Percentiles rank a stretch among this genome's conserved stretches.
Evolutionary conservation across 2,329 filamentous ascomycete species (phyloP).

Genomic region (Talaromyces atroroseus): DNA sequence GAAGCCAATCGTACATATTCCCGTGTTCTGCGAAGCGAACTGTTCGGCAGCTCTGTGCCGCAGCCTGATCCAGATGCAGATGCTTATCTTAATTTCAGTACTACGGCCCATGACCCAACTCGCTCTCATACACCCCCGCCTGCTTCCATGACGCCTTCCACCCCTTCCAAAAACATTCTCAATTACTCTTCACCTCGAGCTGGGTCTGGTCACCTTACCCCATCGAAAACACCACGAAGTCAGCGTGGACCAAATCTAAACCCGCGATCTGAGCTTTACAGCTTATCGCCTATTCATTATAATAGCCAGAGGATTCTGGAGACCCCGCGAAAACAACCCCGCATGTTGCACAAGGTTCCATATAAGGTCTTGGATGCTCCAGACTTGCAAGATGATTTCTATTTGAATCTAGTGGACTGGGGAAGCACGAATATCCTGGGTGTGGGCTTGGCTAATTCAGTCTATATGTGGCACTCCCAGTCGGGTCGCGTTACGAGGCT

Average conservation of each 20-base stretch:
- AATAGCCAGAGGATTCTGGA: constrained; percentile 91
- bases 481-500: constrained; percentile 88
- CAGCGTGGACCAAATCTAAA: constrained; percentile 85
- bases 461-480: constrained; percentile 98
- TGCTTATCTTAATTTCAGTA: constrained; percentile 40
- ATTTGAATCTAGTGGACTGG: constrained; percentile 96
- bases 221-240: constrained; percentile 81
- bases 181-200: constrained; percentile 75
- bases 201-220: constrained; percentile 76
- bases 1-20: constrained; percentile 94
- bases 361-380: constrained; percentile 97
- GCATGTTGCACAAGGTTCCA: constrained; percentile 90
- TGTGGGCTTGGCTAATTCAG: constrained; percentile 84
- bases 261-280: constrained; percentile 88
- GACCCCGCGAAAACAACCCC: constrained; percentile 79
- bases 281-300: constrained; percentile 85
- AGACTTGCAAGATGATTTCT: constrained; percentile 94
- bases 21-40: constrained; percentile 76
- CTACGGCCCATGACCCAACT: constrained; percentile 57
- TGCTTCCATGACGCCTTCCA: constrained; percentile 76
- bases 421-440: constrained; percentile 90
- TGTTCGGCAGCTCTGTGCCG: constrained; percentile 86
- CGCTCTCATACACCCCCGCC: constrained; percentile 75
- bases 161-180: constrained; percentile 95
- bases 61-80: constrained; percentile 66